Conservation (phyloP, 768 basidiomycete genomes). For the Lactarius hengduanensis region DNA sequence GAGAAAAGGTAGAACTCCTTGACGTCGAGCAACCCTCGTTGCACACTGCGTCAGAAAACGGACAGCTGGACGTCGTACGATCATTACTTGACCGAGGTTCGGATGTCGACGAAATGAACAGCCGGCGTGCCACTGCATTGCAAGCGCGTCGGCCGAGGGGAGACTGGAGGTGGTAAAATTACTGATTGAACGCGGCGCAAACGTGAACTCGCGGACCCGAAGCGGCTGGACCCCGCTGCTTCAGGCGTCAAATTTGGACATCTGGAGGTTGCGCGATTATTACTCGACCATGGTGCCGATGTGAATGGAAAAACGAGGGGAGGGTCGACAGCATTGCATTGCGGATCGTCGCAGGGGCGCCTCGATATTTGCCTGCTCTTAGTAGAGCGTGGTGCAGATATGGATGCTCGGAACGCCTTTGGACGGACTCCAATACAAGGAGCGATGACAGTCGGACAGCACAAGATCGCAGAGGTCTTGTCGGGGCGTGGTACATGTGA, state of each 20-base stretch:
- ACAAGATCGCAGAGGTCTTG: not conserved
- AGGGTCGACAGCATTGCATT: not conserved
- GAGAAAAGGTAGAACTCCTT: no score
- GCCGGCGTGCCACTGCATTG: not conserved
- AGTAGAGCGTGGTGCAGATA: not conserved
- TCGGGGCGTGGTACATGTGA: not conserved
- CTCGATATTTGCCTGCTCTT: not conserved
- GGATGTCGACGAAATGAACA: not conserved
- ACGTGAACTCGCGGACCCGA: not conserved
- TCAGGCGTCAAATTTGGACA: not conserved
- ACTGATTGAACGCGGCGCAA: not conserved
- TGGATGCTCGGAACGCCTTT: not conserved
- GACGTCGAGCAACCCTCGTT: no score
- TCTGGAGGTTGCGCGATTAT: not conserved
- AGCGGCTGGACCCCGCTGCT: not conserved
- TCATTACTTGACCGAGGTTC: no score
- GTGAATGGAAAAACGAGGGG: not conserved
- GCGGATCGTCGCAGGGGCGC: not conserved
- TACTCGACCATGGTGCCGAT: conserved; percentile 5
- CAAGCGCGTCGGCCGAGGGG: not conserved
- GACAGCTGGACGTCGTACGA: no score
- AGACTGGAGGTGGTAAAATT: not conserved
- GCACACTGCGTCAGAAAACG: no score
- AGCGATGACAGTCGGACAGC: not conserved
- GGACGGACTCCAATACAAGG: not conserved